These are phyloP conservation scores for Colletotrichum limetticola DNA, from an alignment of 2,329 filamentous ascomycete genomes.

Conservation along the genomic window DNA sequence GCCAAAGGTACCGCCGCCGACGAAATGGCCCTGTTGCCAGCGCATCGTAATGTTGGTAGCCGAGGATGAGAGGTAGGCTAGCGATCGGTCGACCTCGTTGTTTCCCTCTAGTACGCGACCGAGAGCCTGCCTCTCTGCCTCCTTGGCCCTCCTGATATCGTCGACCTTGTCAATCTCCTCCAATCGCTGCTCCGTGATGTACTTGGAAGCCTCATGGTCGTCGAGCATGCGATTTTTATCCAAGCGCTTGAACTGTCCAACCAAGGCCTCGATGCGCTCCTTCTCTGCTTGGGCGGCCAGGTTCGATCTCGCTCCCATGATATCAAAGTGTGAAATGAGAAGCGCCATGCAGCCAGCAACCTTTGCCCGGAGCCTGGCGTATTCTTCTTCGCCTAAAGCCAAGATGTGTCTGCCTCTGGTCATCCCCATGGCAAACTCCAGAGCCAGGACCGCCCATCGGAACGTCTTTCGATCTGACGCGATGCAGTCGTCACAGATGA, in stretches of 20 bases:
- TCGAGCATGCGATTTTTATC: constrained; percentile 80
- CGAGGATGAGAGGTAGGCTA: constrained; percentile 92
- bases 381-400: constrained; percentile 90
- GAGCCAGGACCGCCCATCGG: constrained; percentile 93
- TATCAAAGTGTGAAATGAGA: constrained; percentile 97
- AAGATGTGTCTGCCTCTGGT: constrained; percentile 93
- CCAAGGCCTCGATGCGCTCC: constrained; percentile 83
- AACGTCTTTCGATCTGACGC: constrained; percentile 96
- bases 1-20: constrained; percentile 96
- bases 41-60: constrained; percentile 95
- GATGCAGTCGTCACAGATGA: constrained; percentile 96
- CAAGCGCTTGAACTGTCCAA: constrained; percentile 79
- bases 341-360: constrained; percentile 98
- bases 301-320: constrained; percentile 95
- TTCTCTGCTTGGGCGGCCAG: constrained; percentile 94
- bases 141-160: constrained; percentile 78
- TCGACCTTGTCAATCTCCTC: constrained; percentile 81
- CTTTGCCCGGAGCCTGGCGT: constrained; percentile 82
- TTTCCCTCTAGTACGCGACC: constrained; percentile 93
- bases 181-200: constrained; percentile 81
- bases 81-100: constrained; percentile 93
- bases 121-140: constrained; percentile 86
- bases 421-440: constrained; percentile 98
- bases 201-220: constrained; percentile 85
- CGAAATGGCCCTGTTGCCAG: constrained; percentile 99